Base-by-base conservation (phyloP, 2,329 filamentous ascomycete species). In the Colletotrichum chlorophyti region DNA sequence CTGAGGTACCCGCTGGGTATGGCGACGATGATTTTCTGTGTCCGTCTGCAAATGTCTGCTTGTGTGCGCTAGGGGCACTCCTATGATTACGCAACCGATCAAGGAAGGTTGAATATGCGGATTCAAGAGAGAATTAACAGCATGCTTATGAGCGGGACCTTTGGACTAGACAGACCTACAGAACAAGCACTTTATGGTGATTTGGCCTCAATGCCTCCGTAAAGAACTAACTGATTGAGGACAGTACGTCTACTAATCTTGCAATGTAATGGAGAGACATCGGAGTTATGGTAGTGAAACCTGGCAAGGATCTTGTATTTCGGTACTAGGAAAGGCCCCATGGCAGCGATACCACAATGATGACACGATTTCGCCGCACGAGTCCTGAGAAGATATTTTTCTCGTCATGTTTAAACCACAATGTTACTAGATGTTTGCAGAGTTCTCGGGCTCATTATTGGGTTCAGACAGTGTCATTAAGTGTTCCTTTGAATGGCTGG, bases 1-100 rank as follows among this genome's bases (percentile, higher is more conserved):
- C 54, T 49, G 0, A 21, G 40, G 10, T 58, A 58, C 12, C 37
- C 75, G 69, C 66, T 73, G 2, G 74, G 66, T 1, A 68, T 72
- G 11, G 66, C 58, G 3, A 64, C 62, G 42, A 68, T 68, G 51
- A 27, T 62, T 3, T 58, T 58, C 24, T 62, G 60, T 34, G 29
- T 62, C 4, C 51, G 38, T 4, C 6, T 62, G 29, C 60, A 62
- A 24, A 40, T 61, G 42, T 24, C 3, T 61, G 58, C 17, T 9
- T 62, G 21, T 26, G 24, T 1, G 47, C 40, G 1, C 27, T 60
- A 27, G 58, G 41, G 45, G 27, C 26, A 1, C 38, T 58, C 6
- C 19, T 60, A 5, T 60, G 53, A 45, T 5, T 17, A 14, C 32
- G 58, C 11, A 60, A 60, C 29, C 58, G 32, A 10, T 58, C 58